phyloP scores from a whole-genome alignment of 164 flowering plant species.

The Magnolia kwangsiensis region DNA sequence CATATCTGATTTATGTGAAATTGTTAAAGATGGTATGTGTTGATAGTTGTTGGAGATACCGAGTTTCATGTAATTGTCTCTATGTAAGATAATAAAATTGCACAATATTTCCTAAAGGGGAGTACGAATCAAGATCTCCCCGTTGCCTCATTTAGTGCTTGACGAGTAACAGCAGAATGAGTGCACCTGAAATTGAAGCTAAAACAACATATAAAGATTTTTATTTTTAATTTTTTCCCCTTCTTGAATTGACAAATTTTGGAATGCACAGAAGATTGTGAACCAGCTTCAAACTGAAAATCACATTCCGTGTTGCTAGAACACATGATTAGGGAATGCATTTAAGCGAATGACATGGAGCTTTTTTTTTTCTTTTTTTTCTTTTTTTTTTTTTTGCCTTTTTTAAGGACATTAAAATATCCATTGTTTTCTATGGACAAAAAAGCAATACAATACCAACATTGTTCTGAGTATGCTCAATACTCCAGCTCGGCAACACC shows the following conservation, averaged over 20 bases:
- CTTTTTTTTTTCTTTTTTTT: no score
- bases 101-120: not conserved
- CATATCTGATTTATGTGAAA: not conserved
- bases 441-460: no score
- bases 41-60: slow-evolving; percentile 1
- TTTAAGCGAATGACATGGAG: not conserved
- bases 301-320: not conserved
- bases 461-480: no score
- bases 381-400: no score
- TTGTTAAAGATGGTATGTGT: not conserved
- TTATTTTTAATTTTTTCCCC: no score
- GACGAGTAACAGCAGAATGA: not conserved
- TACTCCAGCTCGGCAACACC: no score
- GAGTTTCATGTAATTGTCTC: not conserved
- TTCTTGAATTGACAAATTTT: no score
- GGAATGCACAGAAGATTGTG: no score
- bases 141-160: not conserved
- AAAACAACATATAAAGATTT: not conserved
- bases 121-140: not conserved
- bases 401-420: no score
- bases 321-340: not conserved
- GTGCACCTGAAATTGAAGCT: not conserved
- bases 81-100: not conserved
- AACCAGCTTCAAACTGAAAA: no score
- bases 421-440: no score